Percentiles rank a stretch among this genome's conserved stretches.
Conservation (phyloP, 2,329 filamentous ascomycete species). For the Fusarium oligoseptatum region DNA sequence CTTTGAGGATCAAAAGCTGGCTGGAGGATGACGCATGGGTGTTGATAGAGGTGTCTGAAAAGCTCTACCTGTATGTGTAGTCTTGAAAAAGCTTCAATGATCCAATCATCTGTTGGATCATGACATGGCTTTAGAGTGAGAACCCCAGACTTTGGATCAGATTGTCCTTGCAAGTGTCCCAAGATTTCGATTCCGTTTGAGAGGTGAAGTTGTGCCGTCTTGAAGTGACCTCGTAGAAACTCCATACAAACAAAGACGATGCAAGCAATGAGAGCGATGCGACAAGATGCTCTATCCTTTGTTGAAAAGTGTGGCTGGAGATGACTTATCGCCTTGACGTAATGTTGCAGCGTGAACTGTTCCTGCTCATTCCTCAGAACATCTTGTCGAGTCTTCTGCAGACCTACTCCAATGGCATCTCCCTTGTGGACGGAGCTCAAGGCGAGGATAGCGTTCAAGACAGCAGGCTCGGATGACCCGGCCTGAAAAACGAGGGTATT, state of each 20-base stretch:
- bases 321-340: slow-evolving; percentile 53
- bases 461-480: slow-evolving; percentile 52
- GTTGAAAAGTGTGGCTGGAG: slow-evolving; percentile 51
- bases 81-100: slow-evolving; percentile 57
- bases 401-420: slow-evolving; percentile 11
- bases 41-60: slow-evolving; percentile 35
- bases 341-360: slow-evolving; percentile 49
- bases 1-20: slow-evolving; percentile 4
- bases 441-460: slow-evolving; percentile 57
- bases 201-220: slow-evolving; percentile 36
- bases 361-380: slow-evolving; percentile 28
- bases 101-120: slow-evolving; percentile 56
- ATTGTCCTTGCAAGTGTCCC: slow-evolving; percentile 54
- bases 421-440: slow-evolving; percentile 53
- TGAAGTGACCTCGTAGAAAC: slow-evolving; percentile 36
- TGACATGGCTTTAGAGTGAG: slow-evolving; percentile 20
- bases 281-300: slow-evolving; percentile 47
- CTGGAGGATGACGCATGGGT: slow-evolving; percentile 24
- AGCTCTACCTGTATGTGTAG: slow-evolving; percentile 48
- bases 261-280: slow-evolving; percentile 53
- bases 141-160: slow-evolving; percentile 45
- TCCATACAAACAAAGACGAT: slow-evolving; percentile 37
- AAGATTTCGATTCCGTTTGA: slow-evolving; percentile 45
- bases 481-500: slow-evolving; percentile 53
- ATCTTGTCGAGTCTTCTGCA: not conserved